Base-by-base conservation (phyloP, 768 basidiomycete species). In the Flagelloscypha sp. region DNA sequence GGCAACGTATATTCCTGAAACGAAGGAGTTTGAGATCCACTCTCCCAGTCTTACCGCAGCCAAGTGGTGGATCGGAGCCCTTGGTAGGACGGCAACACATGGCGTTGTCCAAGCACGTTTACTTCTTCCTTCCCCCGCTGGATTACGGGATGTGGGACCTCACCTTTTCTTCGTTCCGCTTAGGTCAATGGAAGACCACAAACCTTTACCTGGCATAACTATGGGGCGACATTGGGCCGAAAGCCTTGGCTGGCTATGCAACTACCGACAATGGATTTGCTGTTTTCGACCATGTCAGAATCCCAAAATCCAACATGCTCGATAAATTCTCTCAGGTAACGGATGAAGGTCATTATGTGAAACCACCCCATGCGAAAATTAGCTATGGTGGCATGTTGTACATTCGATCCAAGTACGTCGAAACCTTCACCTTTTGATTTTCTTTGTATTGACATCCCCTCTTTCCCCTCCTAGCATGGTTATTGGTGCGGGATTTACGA, bases 11-110 rank as follows among this genome's bases (percentile, higher is more conserved):
- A 57, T 80, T n/a, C 76, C 74, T 0, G 69, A 72, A 20, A 70
- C 72, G 0, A 54, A 68, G 35, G 76, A 83, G 49, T 86, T 87
- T 44, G 79, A 83, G 27, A 74, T 88, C 24, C 68, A 87, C 48
- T 81, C 82, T 1, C 84, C 85, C 0, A 77, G 77, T 0, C 46
- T 84, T 16, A 82, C 82, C 1, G 81, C 79, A 41, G 73, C 64
- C 43, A 88, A 88, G 51, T 88, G 84, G 83, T 88, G 84, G 85
- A 72, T 83, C 36, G 84, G 84, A 6, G 78, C 65, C 5, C 58
- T 83, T 10, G 84, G 76, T 0, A 78, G 75, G 57, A 79, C 76
- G 0, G 73, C 84, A 0, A 84, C 82, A 0, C 82, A 85, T 50
- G 81, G 81, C 4, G 69, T 83, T 10, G 72, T 86, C 0, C 83